Base-by-base conservation (phyloP, 2,329 filamentous ascomycete species). In the Aspergillus sp. region DNA sequence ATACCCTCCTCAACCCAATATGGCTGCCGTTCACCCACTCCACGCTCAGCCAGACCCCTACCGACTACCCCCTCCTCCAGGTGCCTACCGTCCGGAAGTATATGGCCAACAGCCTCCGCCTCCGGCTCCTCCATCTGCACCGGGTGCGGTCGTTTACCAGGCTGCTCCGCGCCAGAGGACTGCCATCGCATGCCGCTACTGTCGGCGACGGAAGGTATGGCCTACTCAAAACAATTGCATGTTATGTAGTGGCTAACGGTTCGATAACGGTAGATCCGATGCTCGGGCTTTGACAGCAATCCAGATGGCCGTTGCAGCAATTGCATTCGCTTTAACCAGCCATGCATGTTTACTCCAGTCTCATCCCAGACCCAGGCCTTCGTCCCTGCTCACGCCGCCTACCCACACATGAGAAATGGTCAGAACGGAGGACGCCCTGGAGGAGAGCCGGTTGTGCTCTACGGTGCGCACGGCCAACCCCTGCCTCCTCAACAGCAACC, bases 291-390 rank as follows among this genome's bases (percentile, higher is more conserved):
- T 70, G 88, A 90, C 67, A 84, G 83, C 56, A 89, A 86, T 40
- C 84, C 87, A 40, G 86, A 90, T 72, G 88, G 88, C 59, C 84
- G 87, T 59, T 91, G 88, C 78, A 84, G 82, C 68, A 90, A 90
- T 72, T 91, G 88, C 70, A 80, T 86, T 62, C 81, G 88, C 48
- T 91, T 90, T 76, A 87, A 88, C 63, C 88, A 90, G 73, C 87
- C 89, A 70, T 91, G 88, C 75, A 85, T 91, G 74, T 91, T 91
- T 74, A 90, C 87, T 1, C 88, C 88, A 2, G 88, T 91, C 22
- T 89, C 86, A 3, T 88, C 87, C 11, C 87, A 90, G 74, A 85
- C 87, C 8, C 87, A 89, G 72, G 88, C 88, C 11, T 90, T 90
- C 68, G 88, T 90, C 34, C 88, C 88, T 7, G 87, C 87, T 9